A percentile compares a stretch with the other conserved stretches of the same genome.
These are phyloP conservation scores for Metschnikowia shivogae DNA, from an alignment of 805 yeast species.

Conservation along the genomic window DNA sequence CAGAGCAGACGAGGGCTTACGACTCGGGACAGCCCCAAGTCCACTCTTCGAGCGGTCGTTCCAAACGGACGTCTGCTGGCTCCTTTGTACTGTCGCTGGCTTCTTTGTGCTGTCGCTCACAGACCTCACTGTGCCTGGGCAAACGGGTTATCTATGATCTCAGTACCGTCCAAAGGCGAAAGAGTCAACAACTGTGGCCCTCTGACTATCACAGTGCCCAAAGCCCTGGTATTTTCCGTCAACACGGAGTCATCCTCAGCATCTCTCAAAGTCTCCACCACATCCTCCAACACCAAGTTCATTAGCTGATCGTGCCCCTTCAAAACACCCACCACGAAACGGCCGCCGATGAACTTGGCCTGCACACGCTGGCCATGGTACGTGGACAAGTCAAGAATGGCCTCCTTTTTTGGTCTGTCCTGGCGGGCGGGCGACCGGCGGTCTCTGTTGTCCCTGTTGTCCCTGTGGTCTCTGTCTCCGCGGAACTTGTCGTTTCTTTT, in stretches of 20 bases:
- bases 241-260: conserved; percentile 56
- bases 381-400: conserved; percentile 74
- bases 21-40: no score
- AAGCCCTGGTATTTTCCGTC: conserved; percentile 55
- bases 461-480: conserved; percentile 7
- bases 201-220: conserved; percentile 71
- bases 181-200: conserved; percentile 74
- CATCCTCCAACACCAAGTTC: conserved; percentile 73
- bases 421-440: conserved; percentile 11
- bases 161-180: conserved; percentile 72
- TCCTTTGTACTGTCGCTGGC: no score
- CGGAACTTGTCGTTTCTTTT: conserved; percentile 6
- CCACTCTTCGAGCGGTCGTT: no score
- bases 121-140: conserved; percentile 7
- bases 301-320: conserved; percentile 81
- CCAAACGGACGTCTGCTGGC: no score
- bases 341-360: conserved; percentile 82
- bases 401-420: conserved; percentile 86
- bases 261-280: conserved; percentile 63
- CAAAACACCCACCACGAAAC: conserved; percentile 74
- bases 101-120: no score
- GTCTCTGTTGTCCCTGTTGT: conserved; percentile 11
- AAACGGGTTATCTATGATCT: conserved; percentile 69
- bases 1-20: no score
- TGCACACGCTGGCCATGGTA: conserved; percentile 69